A percentile compares a stretch with the other conserved stretches of the same genome.
Evolutionary conservation across 345 rosid genomes (phyloP).

Genomic region (Sisymbrium irio): DNA sequence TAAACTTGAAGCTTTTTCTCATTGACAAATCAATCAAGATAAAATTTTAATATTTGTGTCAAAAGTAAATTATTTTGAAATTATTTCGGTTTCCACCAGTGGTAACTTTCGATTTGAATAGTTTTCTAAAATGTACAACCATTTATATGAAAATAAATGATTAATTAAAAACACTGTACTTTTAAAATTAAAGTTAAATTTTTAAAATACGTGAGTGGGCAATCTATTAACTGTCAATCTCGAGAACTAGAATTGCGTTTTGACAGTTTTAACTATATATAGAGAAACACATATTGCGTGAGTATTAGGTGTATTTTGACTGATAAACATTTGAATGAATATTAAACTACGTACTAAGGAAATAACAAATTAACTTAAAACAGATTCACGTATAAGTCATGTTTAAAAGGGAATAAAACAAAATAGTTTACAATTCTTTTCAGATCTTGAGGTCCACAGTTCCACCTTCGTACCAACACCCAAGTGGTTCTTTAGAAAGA

Average conservation of each 20-base stretch:
- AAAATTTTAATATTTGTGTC: not conserved
- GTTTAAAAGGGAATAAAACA: slow-evolving; percentile 23
- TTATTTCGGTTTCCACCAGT: not conserved
- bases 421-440: slow-evolving; percentile 29
- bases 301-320: slow-evolving; percentile 20
- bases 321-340: not conserved
- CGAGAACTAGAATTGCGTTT: slow-evolving; percentile 12
- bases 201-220: not conserved
- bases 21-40: not conserved
- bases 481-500: slow-evolving; percentile 33
- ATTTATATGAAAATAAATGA: not conserved
- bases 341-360: not conserved
- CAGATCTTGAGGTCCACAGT: slow-evolving; percentile 42
- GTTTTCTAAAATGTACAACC: not conserved
- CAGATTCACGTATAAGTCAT: slow-evolving; percentile 33
- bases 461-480: slow-evolving; percentile 33
- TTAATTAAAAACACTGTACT: not conserved
- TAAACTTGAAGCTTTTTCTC: not conserved
- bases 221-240: slow-evolving; percentile 15
- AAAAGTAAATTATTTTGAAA: not conserved
- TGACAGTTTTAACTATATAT: slow-evolving; percentile 16
- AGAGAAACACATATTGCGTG: slow-evolving; percentile 22
- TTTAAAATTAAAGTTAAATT: not conserved
- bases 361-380: not conserved
- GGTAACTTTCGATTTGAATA: not conserved